Conservation (phyloP, 2,329 filamentous ascomycete genomes). For the Xylariaceae sp. region DNA sequence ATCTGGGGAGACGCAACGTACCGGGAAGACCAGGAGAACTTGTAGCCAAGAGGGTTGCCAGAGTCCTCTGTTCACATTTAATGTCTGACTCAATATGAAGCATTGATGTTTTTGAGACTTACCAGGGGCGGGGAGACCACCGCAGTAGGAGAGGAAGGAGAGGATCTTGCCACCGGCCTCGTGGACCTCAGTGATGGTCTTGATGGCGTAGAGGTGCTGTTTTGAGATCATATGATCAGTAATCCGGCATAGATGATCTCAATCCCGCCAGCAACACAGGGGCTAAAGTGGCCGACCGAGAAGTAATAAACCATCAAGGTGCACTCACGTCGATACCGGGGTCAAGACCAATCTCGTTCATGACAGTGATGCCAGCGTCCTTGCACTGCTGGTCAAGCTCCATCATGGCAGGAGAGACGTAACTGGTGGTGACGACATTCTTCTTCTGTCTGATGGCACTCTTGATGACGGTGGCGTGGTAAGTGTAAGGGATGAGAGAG, state of each 20-base stretch:
- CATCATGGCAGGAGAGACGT: constrained; percentile 87
- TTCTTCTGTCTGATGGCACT: constrained; percentile 89
- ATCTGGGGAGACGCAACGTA: not conserved
- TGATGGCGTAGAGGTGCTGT: constrained; percentile 57
- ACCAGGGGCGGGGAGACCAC: constrained; percentile 12
- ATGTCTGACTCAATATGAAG: not conserved
- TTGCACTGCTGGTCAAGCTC: constrained; percentile 79
- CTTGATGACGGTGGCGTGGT: constrained; percentile 86
- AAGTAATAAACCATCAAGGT: not conserved
- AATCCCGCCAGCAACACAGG: not conserved
- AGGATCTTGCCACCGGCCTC: constrained; percentile 78
- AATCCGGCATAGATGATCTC: not conserved
- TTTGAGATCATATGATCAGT: not conserved
- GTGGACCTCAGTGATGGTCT: constrained; percentile 87
- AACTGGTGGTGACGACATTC: constrained; percentile 91
- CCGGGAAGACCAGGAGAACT: constrained; percentile 61
- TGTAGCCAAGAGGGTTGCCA: constrained; percentile 59
- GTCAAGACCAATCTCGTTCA: constrained; percentile 90
- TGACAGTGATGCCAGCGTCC: constrained; percentile 89
- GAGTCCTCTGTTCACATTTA: constrained; percentile 12
- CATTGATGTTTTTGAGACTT: constrained; percentile 15
- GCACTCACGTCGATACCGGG: constrained; percentile 51
- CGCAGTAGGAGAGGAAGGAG: constrained; percentile 75
- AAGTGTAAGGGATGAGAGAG: constrained; percentile 84
- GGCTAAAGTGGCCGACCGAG: not conserved